Evolutionary conservation across 352 stramenopile genomes (phyloP), one percentile per base, ranked within the genome.

Genomic region (Phytopythium mirpurense): DNA sequence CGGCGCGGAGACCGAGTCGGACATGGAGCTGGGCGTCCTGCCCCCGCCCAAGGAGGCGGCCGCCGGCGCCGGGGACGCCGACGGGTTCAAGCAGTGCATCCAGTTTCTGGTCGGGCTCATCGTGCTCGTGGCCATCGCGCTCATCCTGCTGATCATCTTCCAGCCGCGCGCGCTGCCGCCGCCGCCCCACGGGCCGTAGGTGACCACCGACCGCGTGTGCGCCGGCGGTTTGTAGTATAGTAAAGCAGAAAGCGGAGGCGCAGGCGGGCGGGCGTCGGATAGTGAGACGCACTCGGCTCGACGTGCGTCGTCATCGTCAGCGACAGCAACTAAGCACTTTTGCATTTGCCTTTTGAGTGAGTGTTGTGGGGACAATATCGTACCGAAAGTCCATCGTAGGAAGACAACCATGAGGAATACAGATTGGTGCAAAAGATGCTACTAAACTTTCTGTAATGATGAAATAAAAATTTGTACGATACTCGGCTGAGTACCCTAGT

Each of bases 81-180:
- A 86, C 51, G 78, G 78, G 18, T 86, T 85, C 34, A 79, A 78
- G 56, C 67, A 78, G 60, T 88, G 78, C 59, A 74, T 88, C 54
- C 78, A 86, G 60, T 84, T 88, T 51, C 65, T 88, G 15, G 72
- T 88, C 49, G 74, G 70, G 18, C 71, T 88, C n/a, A 80, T 88
- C 50, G 59, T 88, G 29, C 68, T 86, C 36, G 77, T 88, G 49
- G 74, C 74, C 24, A 67, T 81, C 46, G 70, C 68, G 56, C 69
- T 88, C 12, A 76, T 88, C 27, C 57, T 88, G 49, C 66, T 88
- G 40, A 83, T 88, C 58, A 80, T 88, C 42, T 77, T 88, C 63
- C 65, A 86, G 54, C 72, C 72, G 9, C 63, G 57, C 31, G n/a
- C 44, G 44, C 44, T 26, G 24, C 44, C 44, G 26, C 44, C 44